Percentiles rank a stretch among this genome's conserved stretches.
Conservation (phyloP, 2,329 filamentous ascomycete species). For the Nothopassalora personata region DNA sequence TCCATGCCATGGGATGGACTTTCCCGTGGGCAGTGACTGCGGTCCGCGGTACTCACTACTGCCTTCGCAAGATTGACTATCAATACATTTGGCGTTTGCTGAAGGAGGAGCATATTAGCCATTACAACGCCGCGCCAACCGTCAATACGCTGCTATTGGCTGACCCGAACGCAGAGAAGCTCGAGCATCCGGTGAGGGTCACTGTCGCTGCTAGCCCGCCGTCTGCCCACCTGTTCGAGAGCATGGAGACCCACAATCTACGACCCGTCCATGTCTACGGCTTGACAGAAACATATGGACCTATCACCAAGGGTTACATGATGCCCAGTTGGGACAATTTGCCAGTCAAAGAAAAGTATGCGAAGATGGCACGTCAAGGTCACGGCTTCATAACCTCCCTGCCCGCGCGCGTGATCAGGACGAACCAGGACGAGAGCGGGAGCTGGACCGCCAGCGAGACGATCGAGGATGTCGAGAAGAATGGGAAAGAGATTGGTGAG, state of each 20-base stretch:
- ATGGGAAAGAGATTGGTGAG: slow-evolving; percentile 74
- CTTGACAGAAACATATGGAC: slow-evolving; percentile 81
- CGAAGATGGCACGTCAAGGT: slow-evolving; percentile 87
- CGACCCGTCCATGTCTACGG: slow-evolving; percentile 92
- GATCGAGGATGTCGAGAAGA: slow-evolving; percentile 61
- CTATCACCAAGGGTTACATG: slow-evolving; percentile 88
- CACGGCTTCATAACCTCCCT: slow-evolving; percentile 83
- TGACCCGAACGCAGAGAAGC: slow-evolving; percentile 63
- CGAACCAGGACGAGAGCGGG: slow-evolving; percentile 53
- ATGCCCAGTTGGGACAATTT: slow-evolving; percentile 79
- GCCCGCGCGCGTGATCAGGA: slow-evolving; percentile 75
- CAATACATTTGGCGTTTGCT: slow-evolving; percentile 84
- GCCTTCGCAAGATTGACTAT: slow-evolving; percentile 91
- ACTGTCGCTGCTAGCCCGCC: slow-evolving; percentile 92
- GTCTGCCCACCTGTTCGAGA: slow-evolving; percentile 82
- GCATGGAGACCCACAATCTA: slow-evolving; percentile 84
- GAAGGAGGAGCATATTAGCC: slow-evolving; percentile 80
- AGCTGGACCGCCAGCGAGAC: slow-evolving; percentile 42
- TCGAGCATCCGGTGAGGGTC: slow-evolving; percentile 72
- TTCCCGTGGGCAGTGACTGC: slow-evolving; percentile 69
- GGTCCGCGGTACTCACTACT: slow-evolving; percentile 90
- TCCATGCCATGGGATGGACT: slow-evolving; percentile 54
- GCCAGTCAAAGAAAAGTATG: slow-evolving; percentile 70
- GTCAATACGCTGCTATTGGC: slow-evolving; percentile 92
- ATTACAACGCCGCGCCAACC: slow-evolving; percentile 93